A percentile compares a stretch with the other conserved stretches of the same genome.
phyloP scores from a whole-genome alignment of 768 basidiomycete genomes.

The Podaxis pistillaris region DNA sequence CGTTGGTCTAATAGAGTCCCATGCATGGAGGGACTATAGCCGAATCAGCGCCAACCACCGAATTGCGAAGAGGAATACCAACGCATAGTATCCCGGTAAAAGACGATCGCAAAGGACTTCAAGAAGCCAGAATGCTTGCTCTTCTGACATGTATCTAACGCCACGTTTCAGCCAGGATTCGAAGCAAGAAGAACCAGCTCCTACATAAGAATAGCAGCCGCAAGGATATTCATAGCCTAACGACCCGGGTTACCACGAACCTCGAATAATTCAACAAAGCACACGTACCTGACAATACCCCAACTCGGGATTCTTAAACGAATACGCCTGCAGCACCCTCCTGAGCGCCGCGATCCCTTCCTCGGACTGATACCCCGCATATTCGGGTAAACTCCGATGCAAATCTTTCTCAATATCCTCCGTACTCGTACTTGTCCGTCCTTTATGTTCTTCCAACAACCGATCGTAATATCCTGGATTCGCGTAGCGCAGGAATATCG shows the following conservation, averaged over 20 bases:
- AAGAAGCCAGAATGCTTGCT: constrained; percentile 96
- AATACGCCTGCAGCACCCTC: constrained; percentile 92
- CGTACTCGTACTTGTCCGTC: constrained; percentile 81
- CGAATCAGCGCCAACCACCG: constrained; percentile 5
- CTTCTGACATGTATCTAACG: constrained; percentile 94
- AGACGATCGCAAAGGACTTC: constrained; percentile 94
- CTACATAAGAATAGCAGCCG: constrained; percentile 91
- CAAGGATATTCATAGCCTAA: constrained; percentile 96
- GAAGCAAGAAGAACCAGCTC: constrained; percentile 17
- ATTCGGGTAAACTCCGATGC: constrained; percentile 94
- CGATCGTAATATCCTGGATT: constrained; percentile 81
- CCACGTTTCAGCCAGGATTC: constrained; percentile 13
- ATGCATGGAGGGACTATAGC: constrained; percentile 89
- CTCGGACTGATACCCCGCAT: constrained; percentile 90
- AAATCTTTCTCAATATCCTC: constrained; percentile 99
- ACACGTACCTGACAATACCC: constrained; percentile 86
- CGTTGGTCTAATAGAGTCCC: constrained; percentile 98
- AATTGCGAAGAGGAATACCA: constrained; percentile 20
- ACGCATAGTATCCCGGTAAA: constrained; percentile 97
- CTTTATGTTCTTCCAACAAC: constrained; percentile 74
- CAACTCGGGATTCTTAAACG: constrained; percentile 89
- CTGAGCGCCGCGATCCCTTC: constrained; percentile 84
- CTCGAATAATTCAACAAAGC: not conserved
- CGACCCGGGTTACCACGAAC: not conserved
- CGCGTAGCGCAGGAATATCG: constrained; percentile 83